Percentiles rank a stretch among this genome's conserved stretches.
Evolutionary conservation across 2,329 filamentous ascomycete genomes (phyloP).

Genomic region (Camillea tinctor): DNA sequence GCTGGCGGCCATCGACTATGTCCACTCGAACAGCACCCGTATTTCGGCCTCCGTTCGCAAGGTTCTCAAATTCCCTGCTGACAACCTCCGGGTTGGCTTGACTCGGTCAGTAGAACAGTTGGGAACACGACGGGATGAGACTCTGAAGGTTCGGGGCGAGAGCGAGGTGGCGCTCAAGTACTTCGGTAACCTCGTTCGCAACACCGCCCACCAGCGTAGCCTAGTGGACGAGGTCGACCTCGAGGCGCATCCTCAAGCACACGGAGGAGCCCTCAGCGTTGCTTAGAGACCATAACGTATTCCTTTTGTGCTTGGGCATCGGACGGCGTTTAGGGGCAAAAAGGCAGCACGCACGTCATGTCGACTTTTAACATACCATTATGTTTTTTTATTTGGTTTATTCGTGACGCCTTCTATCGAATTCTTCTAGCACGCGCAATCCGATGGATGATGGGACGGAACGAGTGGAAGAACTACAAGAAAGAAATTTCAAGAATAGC

Average conservation of each 20-base stretch:
- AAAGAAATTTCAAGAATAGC: neutral
- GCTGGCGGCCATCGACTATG: conserved; percentile 83
- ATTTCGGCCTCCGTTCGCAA: conserved; percentile 85
- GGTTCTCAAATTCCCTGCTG: conserved; percentile 82
- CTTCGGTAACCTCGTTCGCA: conserved; percentile 79
- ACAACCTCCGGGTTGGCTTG: conserved; percentile 79
- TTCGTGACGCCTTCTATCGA: neutral
- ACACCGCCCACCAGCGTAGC: conserved; percentile 53
- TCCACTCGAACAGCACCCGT: conserved; percentile 81
- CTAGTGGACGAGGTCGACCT: conserved; percentile 54
- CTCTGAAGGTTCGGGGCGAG: conserved; percentile 75
- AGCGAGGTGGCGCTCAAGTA: conserved; percentile 87
- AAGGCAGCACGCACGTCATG: neutral
- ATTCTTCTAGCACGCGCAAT: neutral
- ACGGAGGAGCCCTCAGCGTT: neutral
- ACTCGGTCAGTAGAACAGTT: conserved; percentile 85
- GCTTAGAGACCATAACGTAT: conserved; percentile 6
- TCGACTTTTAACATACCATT: neutral
- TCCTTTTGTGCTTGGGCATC: conserved; percentile 11
- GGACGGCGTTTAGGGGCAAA: conserved; percentile 10
- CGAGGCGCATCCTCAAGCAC: conserved; percentile 47
- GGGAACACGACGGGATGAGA: conserved; percentile 74
- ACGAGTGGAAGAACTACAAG: neutral
- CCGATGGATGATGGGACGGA: neutral
- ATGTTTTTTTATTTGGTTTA: neutral